Evolutionary conservation across 495 filamentous ascomycete species (phyloP).

Genomic region (Penicillium salamii): DNA sequence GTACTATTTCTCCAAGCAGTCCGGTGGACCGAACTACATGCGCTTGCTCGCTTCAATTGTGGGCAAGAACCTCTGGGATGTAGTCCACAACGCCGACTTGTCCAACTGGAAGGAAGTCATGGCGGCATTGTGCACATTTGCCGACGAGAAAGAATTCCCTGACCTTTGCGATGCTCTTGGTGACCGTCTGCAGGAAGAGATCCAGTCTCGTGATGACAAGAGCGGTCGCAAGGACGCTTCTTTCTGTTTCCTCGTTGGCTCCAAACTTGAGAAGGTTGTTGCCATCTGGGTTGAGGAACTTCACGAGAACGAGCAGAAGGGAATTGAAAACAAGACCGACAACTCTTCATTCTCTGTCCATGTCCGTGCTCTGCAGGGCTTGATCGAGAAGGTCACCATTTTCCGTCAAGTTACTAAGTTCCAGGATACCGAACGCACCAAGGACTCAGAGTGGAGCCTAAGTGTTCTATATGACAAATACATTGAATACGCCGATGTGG

Average conservation of each 20-base stretch:
- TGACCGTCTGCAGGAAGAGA: constrained; percentile 79
- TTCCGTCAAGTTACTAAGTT: constrained; percentile 95
- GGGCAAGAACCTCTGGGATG: constrained; percentile 96
- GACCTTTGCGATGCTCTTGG: constrained; percentile 96
- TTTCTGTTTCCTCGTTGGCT: constrained; percentile 93
- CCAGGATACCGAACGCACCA: constrained; percentile 68
- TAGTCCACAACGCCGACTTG: constrained; percentile 93
- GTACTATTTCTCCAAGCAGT: constrained; percentile 82
- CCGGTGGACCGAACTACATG: constrained; percentile 83
- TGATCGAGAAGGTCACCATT: constrained; percentile 98
- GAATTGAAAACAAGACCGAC: constrained; percentile 60
- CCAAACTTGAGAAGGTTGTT: constrained; percentile 95
- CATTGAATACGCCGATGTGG: constrained; percentile 92
- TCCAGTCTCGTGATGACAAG: constrained; percentile 43
- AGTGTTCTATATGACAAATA: constrained; percentile 89
- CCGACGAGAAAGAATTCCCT: constrained; percentile 82
- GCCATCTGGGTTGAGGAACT: constrained; percentile 90
- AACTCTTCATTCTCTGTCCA: constrained; percentile 90
- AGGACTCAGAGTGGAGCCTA: constrained; percentile 82
- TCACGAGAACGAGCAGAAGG: constrained; percentile 73
- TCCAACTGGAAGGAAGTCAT: constrained; percentile 95
- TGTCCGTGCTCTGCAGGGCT: constrained; percentile 79
- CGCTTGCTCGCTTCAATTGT: constrained; percentile 88
- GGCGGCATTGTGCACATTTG: constrained; percentile 93
- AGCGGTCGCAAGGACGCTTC: constrained; percentile 79